Percentiles rank a stretch among this genome's conserved stretches.
phyloP scores from a whole-genome alignment of 2,329 filamentous ascomycete species.

The Trichocomaceae sp. region DNA sequence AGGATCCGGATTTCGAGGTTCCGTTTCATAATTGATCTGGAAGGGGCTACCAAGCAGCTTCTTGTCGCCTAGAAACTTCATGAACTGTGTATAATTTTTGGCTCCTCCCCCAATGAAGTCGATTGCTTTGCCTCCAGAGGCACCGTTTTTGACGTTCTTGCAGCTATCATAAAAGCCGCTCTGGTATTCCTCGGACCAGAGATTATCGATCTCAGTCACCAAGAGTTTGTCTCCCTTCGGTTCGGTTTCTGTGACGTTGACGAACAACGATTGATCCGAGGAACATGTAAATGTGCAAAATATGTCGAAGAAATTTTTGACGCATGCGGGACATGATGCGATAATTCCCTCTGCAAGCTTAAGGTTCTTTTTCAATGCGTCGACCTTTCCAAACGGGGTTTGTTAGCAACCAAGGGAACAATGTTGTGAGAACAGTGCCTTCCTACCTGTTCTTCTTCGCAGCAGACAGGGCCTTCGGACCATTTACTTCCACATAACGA shows the following conservation, averaged over 20 bases:
- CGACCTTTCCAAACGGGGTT: conserved; percentile 50
- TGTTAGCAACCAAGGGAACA: conserved; percentile 14
- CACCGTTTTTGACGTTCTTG: conserved; percentile 97
- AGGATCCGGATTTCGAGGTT: conserved; percentile 52
- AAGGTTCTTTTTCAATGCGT: conserved; percentile 73
- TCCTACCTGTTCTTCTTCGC: conserved; percentile 64
- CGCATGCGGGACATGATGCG: conserved; percentile 90
- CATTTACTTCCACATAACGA: conserved; percentile 83
- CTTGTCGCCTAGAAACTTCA: conserved; percentile 90
- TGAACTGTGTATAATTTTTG: conserved; percentile 76
- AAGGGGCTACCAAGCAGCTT: conserved; percentile 87
- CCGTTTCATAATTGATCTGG: conserved; percentile 83
- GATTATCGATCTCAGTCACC: conserved; percentile 86
- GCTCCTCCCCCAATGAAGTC: conserved; percentile 93
- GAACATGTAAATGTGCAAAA: conserved; percentile 99
- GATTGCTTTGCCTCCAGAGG: conserved; percentile 89
- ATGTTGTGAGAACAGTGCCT: not conserved
- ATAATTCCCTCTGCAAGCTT: conserved; percentile 84
- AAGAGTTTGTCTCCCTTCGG: conserved; percentile 51
- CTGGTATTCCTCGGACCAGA: conserved; percentile 78
- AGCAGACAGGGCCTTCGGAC: conserved; percentile 78
- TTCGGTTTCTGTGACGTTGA: conserved; percentile 78
- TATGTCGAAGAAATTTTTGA: conserved; percentile 95
- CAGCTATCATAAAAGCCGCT: conserved; percentile 91
- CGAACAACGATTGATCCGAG: conserved; percentile 87